Conservation (phyloP, 345 rosid genomes). For the Cochlearia excelsa region DNA sequence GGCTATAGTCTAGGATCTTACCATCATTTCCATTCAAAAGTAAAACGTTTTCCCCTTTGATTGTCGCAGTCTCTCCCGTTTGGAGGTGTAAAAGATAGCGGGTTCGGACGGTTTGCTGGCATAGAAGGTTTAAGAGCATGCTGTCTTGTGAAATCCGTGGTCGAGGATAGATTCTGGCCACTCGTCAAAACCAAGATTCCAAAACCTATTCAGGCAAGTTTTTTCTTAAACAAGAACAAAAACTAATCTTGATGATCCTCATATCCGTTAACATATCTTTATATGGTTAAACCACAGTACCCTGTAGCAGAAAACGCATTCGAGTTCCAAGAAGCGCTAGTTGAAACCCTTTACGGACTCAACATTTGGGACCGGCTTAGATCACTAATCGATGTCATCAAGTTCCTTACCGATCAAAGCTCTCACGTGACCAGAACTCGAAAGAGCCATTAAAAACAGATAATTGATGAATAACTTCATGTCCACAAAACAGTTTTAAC, state of each 20-base stretch:
- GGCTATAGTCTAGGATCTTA: conserved; percentile 2
- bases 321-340: conserved; percentile 81
- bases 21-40: conserved; percentile 5
- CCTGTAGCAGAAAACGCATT: conserved; percentile 85
- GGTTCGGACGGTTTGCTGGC: conserved; percentile 94
- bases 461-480: neutral
- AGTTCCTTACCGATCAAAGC: conserved; percentile 66
- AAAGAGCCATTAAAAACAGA: conserved; percentile 47
- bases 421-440: conserved; percentile 36
- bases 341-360: conserved; percentile 79
- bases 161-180: conserved; percentile 98
- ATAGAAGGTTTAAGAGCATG: conserved; percentile 93
- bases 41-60: neutral
- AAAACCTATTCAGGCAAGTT: conserved; percentile 82
- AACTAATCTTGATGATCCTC: neutral
- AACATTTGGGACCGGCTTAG: conserved; percentile 84
- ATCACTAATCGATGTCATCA: conserved; percentile 68
- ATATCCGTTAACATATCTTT: neutral
- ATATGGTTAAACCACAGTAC: conserved; percentile 45
- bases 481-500: no score
- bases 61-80: conserved; percentile 82
- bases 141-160: conserved; percentile 91
- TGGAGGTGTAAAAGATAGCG: conserved; percentile 96
- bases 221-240: neutral
- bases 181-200: conserved; percentile 83